Base-by-base conservation (phyloP, 2,329 filamentous ascomycete genomes). In the Arthrobotrys entomopaga region DNA sequence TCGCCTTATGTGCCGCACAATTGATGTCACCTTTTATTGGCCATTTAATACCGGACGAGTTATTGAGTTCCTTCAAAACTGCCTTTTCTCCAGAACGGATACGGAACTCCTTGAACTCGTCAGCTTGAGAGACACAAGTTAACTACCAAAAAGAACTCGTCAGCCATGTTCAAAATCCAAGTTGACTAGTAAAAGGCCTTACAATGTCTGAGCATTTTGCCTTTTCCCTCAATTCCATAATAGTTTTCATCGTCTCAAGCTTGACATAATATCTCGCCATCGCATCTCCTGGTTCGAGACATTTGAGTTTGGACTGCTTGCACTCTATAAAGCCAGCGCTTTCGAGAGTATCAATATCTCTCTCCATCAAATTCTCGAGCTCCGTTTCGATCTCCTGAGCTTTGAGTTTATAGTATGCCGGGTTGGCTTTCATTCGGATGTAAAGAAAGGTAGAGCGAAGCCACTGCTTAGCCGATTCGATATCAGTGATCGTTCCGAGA, bases 191-290 rank as follows among this genome's bases (percentile, higher is more conserved):
- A 22, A 24, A 13, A 5, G 8, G 4, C 2, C 88, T 82, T 82
- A 92, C 90, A 78, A 94, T 88, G 49, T 91, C 86, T 29, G 88
- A 88, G 5, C 89, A 83, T 6, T 85, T 87, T 0, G 89, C 85
- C 46, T 85, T 86, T 0, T 82, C 81, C n/a, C 86, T 85, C 60
- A 95, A 83, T 0, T 83, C 83, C 49, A 94, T 82, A 13, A 96
- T 84, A 0, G 84, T 80, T 77, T 88, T 89, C 91, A 95, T 96
- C 0, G 91, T 95, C 42, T 90, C 86, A 77, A 93, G 93, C 20
- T 87, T 87, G 2, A 95, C 83, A 82, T 92, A 94, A 80, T 94
- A 96, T 54, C 88, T 87, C 49, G 91, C 90, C 92, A 96, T 96
- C 3, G 90, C 89, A 65, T 90, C 85, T 0, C 92, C 92, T 78